Conservation (phyloP, 176 grass and related monocot species). For the Lolium rigidum region DNA sequence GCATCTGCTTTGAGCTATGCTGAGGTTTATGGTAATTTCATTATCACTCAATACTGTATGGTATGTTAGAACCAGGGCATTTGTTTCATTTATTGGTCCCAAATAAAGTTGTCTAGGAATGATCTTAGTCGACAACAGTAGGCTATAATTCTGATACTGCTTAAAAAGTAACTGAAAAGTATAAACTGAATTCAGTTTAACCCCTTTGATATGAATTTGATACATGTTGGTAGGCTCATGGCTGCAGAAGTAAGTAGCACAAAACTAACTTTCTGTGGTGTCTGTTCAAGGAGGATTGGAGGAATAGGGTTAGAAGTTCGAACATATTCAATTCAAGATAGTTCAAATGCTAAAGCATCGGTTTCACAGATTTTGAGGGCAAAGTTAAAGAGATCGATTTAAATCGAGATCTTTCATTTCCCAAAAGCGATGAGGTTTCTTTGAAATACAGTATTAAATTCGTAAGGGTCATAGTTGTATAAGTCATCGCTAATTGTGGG, state of each 20-base stretch:
- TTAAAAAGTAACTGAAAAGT: constrained; percentile 5
- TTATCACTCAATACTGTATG: background rate
- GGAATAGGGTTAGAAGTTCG: constrained; percentile 4
- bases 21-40: background rate
- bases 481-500: constrained; percentile 37
- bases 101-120: background rate
- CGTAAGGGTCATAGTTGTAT: constrained; percentile 33
- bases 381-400: constrained; percentile 34
- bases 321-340: no score
- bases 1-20: constrained; percentile 35
- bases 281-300: constrained; percentile 27
- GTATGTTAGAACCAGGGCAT: background rate
- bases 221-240: background rate
- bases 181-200: background rate
- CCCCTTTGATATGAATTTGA: no score
- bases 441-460: background rate
- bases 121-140: constrained; percentile 21
- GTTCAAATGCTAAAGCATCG: constrained; percentile 30
- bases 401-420: constrained; percentile 17
- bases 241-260: constrained; percentile 12
- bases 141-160: background rate
- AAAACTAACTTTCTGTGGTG: background rate
- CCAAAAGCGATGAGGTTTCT: constrained; percentile 11
- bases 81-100: background rate
- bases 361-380: constrained; percentile 6